Base-by-base conservation (phyloP, 441 rosid species). In the Euphorbia schlechtendalii region DNA sequence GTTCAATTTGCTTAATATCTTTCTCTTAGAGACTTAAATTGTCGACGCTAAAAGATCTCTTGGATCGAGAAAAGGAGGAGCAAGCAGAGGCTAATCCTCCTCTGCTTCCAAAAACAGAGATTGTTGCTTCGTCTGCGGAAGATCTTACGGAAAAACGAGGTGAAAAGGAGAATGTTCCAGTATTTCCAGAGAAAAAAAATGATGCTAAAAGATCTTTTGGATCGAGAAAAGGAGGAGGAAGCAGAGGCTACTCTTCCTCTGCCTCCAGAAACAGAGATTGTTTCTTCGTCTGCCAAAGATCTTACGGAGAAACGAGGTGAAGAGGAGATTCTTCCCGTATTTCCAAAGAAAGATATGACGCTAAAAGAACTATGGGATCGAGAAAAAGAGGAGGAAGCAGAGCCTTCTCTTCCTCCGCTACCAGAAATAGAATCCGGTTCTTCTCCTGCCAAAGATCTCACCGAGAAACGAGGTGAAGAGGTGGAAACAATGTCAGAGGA, bases 11-110 rank as follows among this genome's bases (percentile, higher is more conserved):
- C 21, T 20, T 20, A 7, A 7, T 61, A 18, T 54, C 59, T 56
- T 10, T 27, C 21, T 61, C 18, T 54, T 54, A n/a, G n/a, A n/a
- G n/a, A n/a, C n/a, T n/a, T 56, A 68, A 68, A 68, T 68, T 68
- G 73, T 21, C 61, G 2, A 32, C 67, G 49, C 20, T 63, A 18
- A 22, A n/a, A 27, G 56, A 63, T 45, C 57, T 32, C 30, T 52
- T 49, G 8, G 58, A 10, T 11, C 22, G n/a, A 0, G 59, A 64
- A 32, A 15, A 64, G 5, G 20, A 0, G 20, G 53, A 64, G 9
- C 4, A 51, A 65, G 9, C 24, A 21, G 70, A 63, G 70, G 45
- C 21, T 52, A 0, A 63, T 57, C 48, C 46, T 9, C 30, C 34
- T 22, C 54, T 59, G 15, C 13, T 25, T 56, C n/a, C 51, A 21